Conservation (phyloP, 2,329 filamentous ascomycete genomes). For the Colletotrichum lindemuthianum region DNA sequence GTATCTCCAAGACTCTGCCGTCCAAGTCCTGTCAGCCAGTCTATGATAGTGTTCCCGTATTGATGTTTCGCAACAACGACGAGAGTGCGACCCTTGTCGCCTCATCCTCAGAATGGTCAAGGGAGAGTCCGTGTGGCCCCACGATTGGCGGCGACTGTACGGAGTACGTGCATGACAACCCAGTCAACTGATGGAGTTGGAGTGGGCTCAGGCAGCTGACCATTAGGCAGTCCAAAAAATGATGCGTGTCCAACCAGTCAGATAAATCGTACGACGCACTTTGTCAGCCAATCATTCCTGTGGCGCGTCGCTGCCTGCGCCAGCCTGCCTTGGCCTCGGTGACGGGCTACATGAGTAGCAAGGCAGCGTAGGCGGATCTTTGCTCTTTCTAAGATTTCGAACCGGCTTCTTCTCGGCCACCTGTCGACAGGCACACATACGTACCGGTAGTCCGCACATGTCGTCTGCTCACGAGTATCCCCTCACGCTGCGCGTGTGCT, state of each 20-base stretch:
- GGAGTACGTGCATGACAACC: constrained; percentile 15
- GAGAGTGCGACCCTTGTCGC: constrained; percentile 11
- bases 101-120: constrained; percentile 23
- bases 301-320: constrained; percentile 3
- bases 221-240: constrained; percentile 32
- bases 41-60: background rate
- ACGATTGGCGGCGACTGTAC: background rate
- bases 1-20: constrained; percentile 7
- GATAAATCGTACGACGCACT: constrained; percentile 24
- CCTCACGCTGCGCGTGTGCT: constrained; percentile 18
- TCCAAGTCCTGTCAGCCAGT: constrained; percentile 6
- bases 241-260: constrained; percentile 33
- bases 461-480: constrained; percentile 1
- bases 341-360: background rate
- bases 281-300: constrained; percentile 34
- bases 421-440: background rate
- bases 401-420: constrained; percentile 16
- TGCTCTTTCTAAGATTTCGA: background rate
- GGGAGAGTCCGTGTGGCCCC: constrained; percentile 13
- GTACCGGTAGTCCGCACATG: background rate
- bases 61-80: background rate
- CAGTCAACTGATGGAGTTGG: constrained; percentile 17
- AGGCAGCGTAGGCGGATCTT: too few relatives aligned
- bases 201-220: constrained; percentile 23
- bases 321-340: background rate